Evolutionary conservation across 2,329 filamentous ascomycete species (phyloP), one percentile per base, ranked within the genome.

Genomic region (Ceratocystis lukuohia): DNA sequence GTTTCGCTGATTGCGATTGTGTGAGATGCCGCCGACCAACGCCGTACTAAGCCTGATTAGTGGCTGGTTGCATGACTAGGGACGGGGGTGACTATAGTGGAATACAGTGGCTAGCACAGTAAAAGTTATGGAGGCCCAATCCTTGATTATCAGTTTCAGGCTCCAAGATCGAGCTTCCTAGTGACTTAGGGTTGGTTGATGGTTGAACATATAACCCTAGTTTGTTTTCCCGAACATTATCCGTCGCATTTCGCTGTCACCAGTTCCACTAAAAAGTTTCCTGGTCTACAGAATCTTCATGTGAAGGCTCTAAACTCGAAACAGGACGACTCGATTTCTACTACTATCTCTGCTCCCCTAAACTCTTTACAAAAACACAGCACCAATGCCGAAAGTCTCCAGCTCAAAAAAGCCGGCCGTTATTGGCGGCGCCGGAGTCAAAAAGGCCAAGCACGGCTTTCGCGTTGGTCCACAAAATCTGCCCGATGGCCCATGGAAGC

Each of bases 391-490:
- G 37, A 30, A n/a, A 15, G 8, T 64, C 6, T 64, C 48, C 7
- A 28, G 28, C 25, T 46, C 50, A 12, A 68, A 63, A 41, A 63
- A 63, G 20, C n/a, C 30, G n/a, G 22, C 33, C 28, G 33, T 63
- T 10, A 41, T 61, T 33, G 61, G 65, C 61, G 44, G 41, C 8
- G 61, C 57, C 20, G 63, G 64, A 37, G 59, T 68, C 17, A 62
- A 53, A 65, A 65, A 65, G 59, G 33, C 66, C 46, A 69, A 63
- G 65, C 62, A 37, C 45, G 64, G 62, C 56, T 67, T 65, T 62
- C 83, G 83, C 50, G 88, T 96, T 66, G 93, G 92, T 0, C 92
- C 93, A 37, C 88, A 88, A 46, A 96, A 96, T 74, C 80, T 97
- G 30, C 93, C 93, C 50, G 92, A 96, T 74, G 92, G 93, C 66